phyloP scores from a whole-genome alignment of 129 eudicot species.

The Oenanthe sinensis region DNA sequence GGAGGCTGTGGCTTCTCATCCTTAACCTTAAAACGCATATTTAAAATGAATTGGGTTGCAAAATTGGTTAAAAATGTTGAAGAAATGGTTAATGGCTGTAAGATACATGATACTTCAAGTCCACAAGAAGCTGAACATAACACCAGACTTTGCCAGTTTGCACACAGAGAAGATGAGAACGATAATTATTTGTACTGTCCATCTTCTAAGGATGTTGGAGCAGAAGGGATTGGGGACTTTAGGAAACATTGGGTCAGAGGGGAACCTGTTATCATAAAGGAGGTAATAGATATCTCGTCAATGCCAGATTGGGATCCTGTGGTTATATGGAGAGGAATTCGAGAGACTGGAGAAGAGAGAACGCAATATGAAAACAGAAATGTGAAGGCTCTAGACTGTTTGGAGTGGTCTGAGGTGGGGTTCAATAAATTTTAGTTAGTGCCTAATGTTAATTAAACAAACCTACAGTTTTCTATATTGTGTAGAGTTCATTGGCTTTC shows the following conservation, averaged over 20 bases:
- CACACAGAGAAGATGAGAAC: slow-evolving; percentile 37
- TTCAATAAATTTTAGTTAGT: slow-evolving; percentile 7
- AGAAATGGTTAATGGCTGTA: slow-evolving; percentile 94
- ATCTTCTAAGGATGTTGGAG: slow-evolving; percentile 48
- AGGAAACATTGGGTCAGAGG: slow-evolving; percentile 79
- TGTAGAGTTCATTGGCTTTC: background rate
- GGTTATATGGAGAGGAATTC: slow-evolving; percentile 80
- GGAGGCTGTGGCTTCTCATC: slow-evolving; percentile 80
- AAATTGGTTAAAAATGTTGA: slow-evolving; percentile 84
- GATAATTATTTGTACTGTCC: slow-evolving; percentile 62
- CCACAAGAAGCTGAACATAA: slow-evolving; percentile 18
- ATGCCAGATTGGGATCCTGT: slow-evolving; percentile 84
- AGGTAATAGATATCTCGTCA: slow-evolving; percentile 63
- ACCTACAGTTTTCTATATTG: background rate
- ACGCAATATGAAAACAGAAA: slow-evolving; percentile 50
- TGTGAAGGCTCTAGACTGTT: slow-evolving; percentile 81
- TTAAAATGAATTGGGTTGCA: slow-evolving; percentile 98
- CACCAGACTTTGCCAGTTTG: slow-evolving; percentile 32
- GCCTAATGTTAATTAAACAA: background rate
- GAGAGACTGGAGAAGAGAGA: slow-evolving; percentile 68
- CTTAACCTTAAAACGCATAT: slow-evolving; percentile 63
- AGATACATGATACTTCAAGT: slow-evolving; percentile 29
- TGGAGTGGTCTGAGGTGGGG: slow-evolving; percentile 74
- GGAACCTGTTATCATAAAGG: slow-evolving; percentile 66
- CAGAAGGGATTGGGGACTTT: slow-evolving; percentile 63